Percentiles rank a stretch among this genome's conserved stretches.
These are phyloP conservation scores for Ascochyta rabiei DNA, from an alignment of 2,329 filamentous ascomycete species.

Conservation along the genomic window DNA sequence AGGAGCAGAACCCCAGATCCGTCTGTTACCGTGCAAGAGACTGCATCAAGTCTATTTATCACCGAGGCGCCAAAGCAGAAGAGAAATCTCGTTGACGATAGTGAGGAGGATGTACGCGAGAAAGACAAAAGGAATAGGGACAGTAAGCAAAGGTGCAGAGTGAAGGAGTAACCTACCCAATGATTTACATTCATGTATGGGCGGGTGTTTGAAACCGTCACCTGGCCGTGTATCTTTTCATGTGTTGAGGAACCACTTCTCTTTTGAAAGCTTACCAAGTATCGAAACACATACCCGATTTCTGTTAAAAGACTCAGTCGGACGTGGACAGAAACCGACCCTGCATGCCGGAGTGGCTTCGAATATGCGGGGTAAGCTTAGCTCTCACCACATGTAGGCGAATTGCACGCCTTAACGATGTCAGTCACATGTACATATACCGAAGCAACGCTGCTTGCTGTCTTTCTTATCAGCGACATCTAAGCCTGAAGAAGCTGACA, in stretches of 20 bases:
- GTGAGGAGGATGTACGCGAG: background rate
- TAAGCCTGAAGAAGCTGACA: background rate
- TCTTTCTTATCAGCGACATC: background rate
- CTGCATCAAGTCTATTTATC: slow-evolving; percentile 14
- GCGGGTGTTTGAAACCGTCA: too few relatives aligned
- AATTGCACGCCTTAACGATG: background rate
- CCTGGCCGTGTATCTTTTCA: too few relatives aligned
- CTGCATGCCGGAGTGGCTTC: background rate
- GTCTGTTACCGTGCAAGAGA: slow-evolving; percentile 4
- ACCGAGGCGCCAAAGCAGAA: slow-evolving; percentile 4
- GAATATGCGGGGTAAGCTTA: slow-evolving; percentile 12
- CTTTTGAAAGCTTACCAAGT: too few relatives aligned
- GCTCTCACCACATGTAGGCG: background rate
- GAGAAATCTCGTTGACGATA: background rate
- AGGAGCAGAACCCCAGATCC: slow-evolving; percentile 1
- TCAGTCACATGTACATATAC: background rate
- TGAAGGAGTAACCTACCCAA: background rate
- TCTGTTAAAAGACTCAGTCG: background rate
- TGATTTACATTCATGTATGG: too few relatives aligned
- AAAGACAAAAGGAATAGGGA: too few relatives aligned
- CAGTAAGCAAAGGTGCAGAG: background rate
- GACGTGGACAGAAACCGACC: background rate
- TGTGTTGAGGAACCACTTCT: too few relatives aligned
- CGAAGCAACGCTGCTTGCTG: too few relatives aligned
- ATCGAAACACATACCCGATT: too few relatives aligned